Base-by-base conservation (phyloP, 1,139 yeast genomes). In the Yamadazyma pseudoaaseri region DNA sequence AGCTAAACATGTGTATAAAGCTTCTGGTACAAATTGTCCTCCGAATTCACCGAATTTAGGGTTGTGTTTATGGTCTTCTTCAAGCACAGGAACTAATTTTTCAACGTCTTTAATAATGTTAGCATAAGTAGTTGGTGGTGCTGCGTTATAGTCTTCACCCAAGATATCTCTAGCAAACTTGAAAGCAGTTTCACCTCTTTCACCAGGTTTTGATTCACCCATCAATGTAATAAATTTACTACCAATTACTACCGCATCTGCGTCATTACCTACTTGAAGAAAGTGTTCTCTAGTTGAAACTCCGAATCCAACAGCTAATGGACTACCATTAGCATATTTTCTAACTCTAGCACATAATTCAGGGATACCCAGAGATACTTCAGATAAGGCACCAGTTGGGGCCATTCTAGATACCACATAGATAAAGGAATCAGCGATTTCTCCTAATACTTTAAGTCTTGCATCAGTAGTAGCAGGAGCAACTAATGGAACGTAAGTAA, bases 341-440 rank as follows among this genome's bases (percentile, higher is more conserved):
- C 95, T 77, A 11, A 94, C 95, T 49, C 90, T 78, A 26, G 70
- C 70, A 49, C 94, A 79, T 43, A 92, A 73, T 27, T 70, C 78
- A 20, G 80, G 79, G 38, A 90, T 74, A 45, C 82, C 82, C 5
- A 68, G 55, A 27, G 85, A 76, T 33, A 92, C 80, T 25, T 76
- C 62, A 11, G 76, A 71, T 15, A 80, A 67, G 20, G 95, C 94
- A 56, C 99, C 98, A 23, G 99, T 92, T 36, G 96, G 83, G 45
- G 97, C 97, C 98, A 92, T 92, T 58, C 95, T 78, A 6, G 97
- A 87, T 14, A 92, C 97, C 29, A 92, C 97, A 52, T 92, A 92
- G 41, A 92, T 83, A 60, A 92, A 92, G 1, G 97, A 85, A 56
- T 90, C 97, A 15, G 98, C 96, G 47, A 92, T 86, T 41, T 76